A percentile compares a stretch with the other conserved stretches of the same genome.
Conservation (phyloP, 805 yeast genomes). For the Candida nitratophila region DNA sequence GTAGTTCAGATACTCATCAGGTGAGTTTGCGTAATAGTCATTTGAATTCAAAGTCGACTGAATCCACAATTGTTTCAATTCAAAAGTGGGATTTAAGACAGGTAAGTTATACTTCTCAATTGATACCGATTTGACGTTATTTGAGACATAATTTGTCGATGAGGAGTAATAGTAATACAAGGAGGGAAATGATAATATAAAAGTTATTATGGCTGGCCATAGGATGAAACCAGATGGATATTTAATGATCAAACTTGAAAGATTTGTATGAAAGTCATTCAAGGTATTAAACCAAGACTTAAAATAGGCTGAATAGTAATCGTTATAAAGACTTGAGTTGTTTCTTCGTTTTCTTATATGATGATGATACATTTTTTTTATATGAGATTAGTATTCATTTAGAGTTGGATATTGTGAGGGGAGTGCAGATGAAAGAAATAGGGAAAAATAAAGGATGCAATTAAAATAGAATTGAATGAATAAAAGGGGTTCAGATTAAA, state of each 20-base stretch:
- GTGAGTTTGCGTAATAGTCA: background rate
- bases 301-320: background rate
- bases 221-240: conserved; percentile 38
- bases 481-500: too few relatives aligned
- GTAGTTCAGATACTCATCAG: background rate
- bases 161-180: conserved; percentile 21
- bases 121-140: conserved; percentile 9
- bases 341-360: background rate
- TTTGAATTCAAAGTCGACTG: conserved; percentile 15
- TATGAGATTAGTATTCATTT: background rate
- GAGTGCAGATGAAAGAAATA: too few relatives aligned
- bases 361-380: background rate
- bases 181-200: conserved; percentile 43
- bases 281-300: conserved; percentile 8
- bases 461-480: too few relatives aligned
- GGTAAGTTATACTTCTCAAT: conserved; percentile 6
- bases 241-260: conserved; percentile 20
- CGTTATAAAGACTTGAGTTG: background rate
- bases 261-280: conserved; percentile 6
- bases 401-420: background rate
- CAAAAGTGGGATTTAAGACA: background rate
- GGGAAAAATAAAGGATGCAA: too few relatives aligned
- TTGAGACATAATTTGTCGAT: conserved; percentile 6
- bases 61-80: conserved; percentile 28
- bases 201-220: conserved; percentile 40